Conservation (phyloP, 2,329 filamentous ascomycete genomes). For the Hypocreales sp. region DNA sequence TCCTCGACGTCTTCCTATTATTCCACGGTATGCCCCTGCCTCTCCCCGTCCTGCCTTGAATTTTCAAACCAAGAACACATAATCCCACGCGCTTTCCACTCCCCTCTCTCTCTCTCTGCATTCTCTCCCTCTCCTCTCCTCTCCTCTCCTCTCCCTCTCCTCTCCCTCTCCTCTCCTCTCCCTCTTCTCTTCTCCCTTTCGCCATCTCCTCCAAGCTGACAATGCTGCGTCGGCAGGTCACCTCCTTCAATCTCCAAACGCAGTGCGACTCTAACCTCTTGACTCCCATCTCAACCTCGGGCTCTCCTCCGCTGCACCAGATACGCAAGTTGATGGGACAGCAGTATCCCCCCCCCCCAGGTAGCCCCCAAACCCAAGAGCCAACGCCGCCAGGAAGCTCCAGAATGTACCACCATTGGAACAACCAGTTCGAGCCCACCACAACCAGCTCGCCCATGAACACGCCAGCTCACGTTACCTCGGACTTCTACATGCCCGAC, state of each 20-base stretch:
- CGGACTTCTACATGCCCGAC: constrained; percentile 22
- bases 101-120: background rate
- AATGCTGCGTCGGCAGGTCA: constrained; percentile 7
- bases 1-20: constrained; percentile 14
- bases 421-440: constrained; percentile 22
- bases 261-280: constrained; percentile 28
- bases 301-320: constrained; percentile 31
- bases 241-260: constrained; percentile 17
- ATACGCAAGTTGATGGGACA: constrained; percentile 24
- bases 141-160: background rate
- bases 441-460: constrained; percentile 30
- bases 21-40: constrained; percentile 14
- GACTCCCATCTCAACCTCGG: constrained; percentile 34
- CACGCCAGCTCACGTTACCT: constrained; percentile 17
- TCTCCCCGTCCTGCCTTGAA: background rate
- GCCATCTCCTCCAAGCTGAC: constrained; percentile 1
- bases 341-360: constrained; percentile 22
- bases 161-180: background rate
- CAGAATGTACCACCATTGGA: constrained; percentile 27
- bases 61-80: background rate
- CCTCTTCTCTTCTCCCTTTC: background rate
- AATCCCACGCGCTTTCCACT: background rate
- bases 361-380: constrained; percentile 22
- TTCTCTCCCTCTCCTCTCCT: background rate
- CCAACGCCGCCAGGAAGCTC: constrained; percentile 31